These are phyloP conservation scores for Rhododendron griersonianum DNA, from an alignment of 148 eudicot species.

Conservation along the genomic window DNA sequence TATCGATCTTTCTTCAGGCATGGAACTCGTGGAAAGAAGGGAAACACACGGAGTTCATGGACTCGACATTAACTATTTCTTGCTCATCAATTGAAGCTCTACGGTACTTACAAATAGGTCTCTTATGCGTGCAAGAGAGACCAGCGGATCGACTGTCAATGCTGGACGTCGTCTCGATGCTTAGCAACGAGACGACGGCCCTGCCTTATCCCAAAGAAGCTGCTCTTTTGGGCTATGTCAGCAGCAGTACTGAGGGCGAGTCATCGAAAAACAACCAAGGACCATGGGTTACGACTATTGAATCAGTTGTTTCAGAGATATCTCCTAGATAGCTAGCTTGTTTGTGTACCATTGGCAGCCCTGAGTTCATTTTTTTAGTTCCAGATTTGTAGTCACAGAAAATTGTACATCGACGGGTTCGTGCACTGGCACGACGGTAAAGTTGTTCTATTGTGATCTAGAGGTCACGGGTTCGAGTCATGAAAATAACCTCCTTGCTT, in stretches of 20 bases:
- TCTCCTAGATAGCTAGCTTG: background rate
- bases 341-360: background rate
- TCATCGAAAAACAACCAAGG: background rate
- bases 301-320: background rate
- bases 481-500: no score
- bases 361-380: background rate
- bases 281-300: background rate
- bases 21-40: background rate
- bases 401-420: no score
- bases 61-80: background rate
- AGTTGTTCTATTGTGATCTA: no score
- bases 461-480: no score
- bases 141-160: background rate
- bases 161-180: background rate
- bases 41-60: background rate
- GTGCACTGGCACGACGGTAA: no score
- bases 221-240: background rate
- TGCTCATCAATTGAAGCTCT: background rate
- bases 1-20: background rate
- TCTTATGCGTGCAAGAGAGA: conserved; percentile 2
- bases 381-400: background rate
- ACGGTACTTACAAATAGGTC: background rate
- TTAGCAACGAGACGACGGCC: background rate
- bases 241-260: background rate
- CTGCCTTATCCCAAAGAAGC: conserved; percentile 3